Base-by-base conservation (phyloP, 2,329 filamentous ascomycete genomes). In the Curvularia lunata region DNA sequence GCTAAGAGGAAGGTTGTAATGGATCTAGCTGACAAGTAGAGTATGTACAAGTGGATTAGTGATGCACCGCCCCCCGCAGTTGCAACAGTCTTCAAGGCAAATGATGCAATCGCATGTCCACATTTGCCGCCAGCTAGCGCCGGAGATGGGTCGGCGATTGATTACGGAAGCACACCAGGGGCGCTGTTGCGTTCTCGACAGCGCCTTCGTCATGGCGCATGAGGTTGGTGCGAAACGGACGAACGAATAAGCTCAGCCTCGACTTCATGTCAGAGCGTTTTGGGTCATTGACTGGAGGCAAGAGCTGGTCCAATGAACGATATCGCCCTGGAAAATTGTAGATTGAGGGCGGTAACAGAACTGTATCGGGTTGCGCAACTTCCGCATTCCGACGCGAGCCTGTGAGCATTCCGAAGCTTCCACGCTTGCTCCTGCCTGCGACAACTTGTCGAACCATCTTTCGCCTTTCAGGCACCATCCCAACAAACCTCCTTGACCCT, bases 61-160 rank as follows among this genome's bases (percentile, higher is more conserved):
- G 54, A 63, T 58, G 61, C 64, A 64, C 69, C 68, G 68, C 66
- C 72, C 70, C 70, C 71, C 64, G 71, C 34, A 37, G 34, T 37
- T 55, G 56, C 41, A 52, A 56, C 48, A 48, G 45, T 52, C 57
- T 59, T 46, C 48, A 54, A 43, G 45, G 48, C 43, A 53, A 56
- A 75, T 76, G 72, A 75, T 74, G 72, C 71, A 70, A 75, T 75
- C 52, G 47, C 27, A 19, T 28, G 45, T 49, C 48, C 41, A 52
- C 32, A 43, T 50, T 51, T 23, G 48, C 49, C 42, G 52, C 64
- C 69, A 58, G 6, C 13, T 16, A 30, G 16, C 32, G 49, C 28
- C 54, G 42, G 48, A 51, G 51, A 46, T 60, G 40, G 27, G 46
- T 40, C 60, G 56, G 60, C 40, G 46, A 41, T 49, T 38, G 59